Evolutionary conservation across 2,329 filamentous ascomycete genomes (phyloP).

Genomic region (Blastomyces gilchristii): DNA sequence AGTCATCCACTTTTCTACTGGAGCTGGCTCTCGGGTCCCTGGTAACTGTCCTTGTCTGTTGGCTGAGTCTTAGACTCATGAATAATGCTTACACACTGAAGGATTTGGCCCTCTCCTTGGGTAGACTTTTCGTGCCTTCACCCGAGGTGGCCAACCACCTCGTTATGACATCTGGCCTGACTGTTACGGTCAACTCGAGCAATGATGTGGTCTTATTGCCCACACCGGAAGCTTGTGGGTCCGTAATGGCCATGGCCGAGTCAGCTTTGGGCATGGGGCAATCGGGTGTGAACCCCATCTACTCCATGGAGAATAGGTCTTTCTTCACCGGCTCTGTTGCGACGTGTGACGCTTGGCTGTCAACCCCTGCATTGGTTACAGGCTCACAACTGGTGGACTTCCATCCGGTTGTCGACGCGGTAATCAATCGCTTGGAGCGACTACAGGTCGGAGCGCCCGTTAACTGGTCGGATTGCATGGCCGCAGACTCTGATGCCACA

Average conservation of each 20-base stretch:
- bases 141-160: constrained; percentile 14
- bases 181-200: constrained; percentile 7
- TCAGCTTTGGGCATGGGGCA: constrained; percentile 1
- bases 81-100: constrained; percentile 15
- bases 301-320: neutral
- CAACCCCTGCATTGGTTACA: neutral
- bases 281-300: constrained; percentile 1
- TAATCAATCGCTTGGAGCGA: constrained; percentile 13
- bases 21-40: constrained; percentile 7
- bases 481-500: constrained; percentile 8
- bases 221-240: neutral
- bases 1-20: neutral
- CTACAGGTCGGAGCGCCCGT: constrained; percentile 2
- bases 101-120: constrained; percentile 1
- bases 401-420: constrained; percentile 7
- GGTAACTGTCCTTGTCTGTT: constrained; percentile 10
- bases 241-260: constrained; percentile 6
- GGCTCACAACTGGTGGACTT: constrained; percentile 9
- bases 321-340: neutral
- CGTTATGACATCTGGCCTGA: constrained; percentile 9
- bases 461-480: constrained; percentile 10
- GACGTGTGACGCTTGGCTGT: neutral
- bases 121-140: constrained; percentile 9
- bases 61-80: constrained; percentile 9
- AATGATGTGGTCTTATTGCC: neutral